A percentile compares a stretch with the other conserved stretches of the same genome.
phyloP scores from a whole-genome alignment of 352 stramenopile genomes.

The Discostella stelligera region DNA sequence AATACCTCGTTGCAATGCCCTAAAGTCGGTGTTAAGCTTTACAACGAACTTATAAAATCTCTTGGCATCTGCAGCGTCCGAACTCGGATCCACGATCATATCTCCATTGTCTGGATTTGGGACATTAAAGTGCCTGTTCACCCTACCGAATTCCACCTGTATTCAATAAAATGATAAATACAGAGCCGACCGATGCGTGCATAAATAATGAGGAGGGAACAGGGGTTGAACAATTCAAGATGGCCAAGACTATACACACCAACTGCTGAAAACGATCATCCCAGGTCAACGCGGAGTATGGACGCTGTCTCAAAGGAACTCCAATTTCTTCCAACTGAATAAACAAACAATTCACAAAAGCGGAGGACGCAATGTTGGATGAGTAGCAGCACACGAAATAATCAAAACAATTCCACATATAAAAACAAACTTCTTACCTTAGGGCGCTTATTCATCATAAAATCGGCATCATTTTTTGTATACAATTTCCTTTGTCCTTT shows the following conservation, averaged over 20 bases:
- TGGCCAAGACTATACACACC: constrained; percentile 5
- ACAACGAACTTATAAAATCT: constrained; percentile 18
- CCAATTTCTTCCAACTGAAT: constrained; percentile 22
- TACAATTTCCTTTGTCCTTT: constrained; percentile 18
- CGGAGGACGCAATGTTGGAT: not conserved
- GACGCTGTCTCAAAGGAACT: constrained; percentile 10
- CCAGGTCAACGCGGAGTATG: constrained; percentile 12
- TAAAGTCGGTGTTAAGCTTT: constrained; percentile 12
- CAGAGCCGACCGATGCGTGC: not conserved
- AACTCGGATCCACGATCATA: constrained; percentile 5
- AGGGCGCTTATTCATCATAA: constrained; percentile 9
- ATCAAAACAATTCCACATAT: not conserved
- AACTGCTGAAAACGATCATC: constrained; percentile 24
- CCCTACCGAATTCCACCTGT: constrained; percentile 25
- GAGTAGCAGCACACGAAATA: not conserved
- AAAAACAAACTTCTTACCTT: not conserved
- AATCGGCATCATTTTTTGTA: constrained; percentile 18
- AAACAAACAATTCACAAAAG: constrained; percentile 1
- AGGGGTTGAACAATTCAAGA: not conserved
- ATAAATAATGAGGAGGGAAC: not conserved
- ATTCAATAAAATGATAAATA: not conserved
- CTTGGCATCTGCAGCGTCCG: constrained; percentile 16
- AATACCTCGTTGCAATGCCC: constrained; percentile 9
- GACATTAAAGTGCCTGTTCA: constrained; percentile 34
- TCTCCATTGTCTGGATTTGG: constrained; percentile 5